Base-by-base conservation (phyloP, 2,329 filamentous ascomycete genomes). In the Capronia coronata region DNA sequence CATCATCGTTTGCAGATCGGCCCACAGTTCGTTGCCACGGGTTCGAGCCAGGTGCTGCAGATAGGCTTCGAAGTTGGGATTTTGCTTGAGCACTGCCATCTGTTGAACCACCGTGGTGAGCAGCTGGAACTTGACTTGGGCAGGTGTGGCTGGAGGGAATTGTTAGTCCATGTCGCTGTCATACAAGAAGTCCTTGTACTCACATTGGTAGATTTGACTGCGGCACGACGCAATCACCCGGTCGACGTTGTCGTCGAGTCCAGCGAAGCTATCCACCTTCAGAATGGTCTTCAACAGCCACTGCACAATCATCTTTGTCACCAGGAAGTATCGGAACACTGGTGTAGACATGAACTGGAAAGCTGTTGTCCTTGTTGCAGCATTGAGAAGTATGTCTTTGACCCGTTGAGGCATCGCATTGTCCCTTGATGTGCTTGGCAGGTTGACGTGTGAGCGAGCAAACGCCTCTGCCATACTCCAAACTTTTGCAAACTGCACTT, bases 381-480 rank as follows among this genome's bases (percentile, higher is more conserved):
- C 48, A 22, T 46, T 49, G 25, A 59, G 40, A 9, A 59, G 42
- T 9, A 42, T 25, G n/a, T 56, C 41, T 40, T 59, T 59, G 40
- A 59, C 19, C 13, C 38, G 34, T 27, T 50, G 42, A n/a, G 50
- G 52, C 48, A 56, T 38, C 3, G 18, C 29, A 6, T 48, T 51
- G 44, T 59, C 57, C 40, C 46, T 48, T n/a, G 47, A 37, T 1
- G 52, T 56, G 48, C 55, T 59, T 18, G 53, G 52, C n/a, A 49
- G 25, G 42, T 59, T 59, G 55, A 55, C 53, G 27, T 57, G 52
- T 9, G 41, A 13, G 37, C 41, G 51, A 2, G 48, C 48, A 39
- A 51, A 59, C 22, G 10, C 35, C 14, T 57, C 45, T 8, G 47
- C 41, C 50, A 52, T 54, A 21, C 43, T 32, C 23, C 54, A 38